Conservation (phyloP, 1,139 yeast species). For the Debaryomyces subglobosus region DNA sequence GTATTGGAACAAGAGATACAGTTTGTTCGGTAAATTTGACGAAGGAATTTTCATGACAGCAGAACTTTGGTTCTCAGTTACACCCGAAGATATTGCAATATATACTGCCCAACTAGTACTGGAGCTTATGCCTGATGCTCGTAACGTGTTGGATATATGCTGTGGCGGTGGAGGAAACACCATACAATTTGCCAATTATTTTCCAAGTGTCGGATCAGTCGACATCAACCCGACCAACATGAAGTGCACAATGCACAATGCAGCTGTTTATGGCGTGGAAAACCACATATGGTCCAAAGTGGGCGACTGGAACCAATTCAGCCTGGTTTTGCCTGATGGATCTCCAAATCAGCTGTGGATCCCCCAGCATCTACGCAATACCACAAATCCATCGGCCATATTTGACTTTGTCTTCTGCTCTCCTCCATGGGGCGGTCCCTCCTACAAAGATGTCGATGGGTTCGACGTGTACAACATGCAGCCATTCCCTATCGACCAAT, state of each 20-base stretch:
- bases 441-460: conserved; percentile 45
- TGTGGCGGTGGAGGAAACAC: conserved; percentile 98
- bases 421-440: conserved; percentile 98
- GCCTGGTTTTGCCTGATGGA: conserved; percentile 24
- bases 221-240: conserved; percentile 67
- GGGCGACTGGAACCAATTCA: conserved; percentile 61
- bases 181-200: conserved; percentile 72
- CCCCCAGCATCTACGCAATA: conserved; percentile 24
- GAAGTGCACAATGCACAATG: conserved; percentile 70
- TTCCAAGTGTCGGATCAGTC: conserved; percentile 62
- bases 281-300: conserved; percentile 49
- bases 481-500: conserved; percentile 54
- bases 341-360: conserved; percentile 30
- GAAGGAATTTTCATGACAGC: conserved; percentile 73
- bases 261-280: conserved; percentile 65
- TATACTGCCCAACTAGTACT: conserved; percentile 61
- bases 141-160: conserved; percentile 65
- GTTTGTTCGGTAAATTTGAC: conserved; percentile 61
- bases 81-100: conserved; percentile 77
- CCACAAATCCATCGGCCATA: conserved; percentile 20
- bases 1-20: conserved; percentile 64
- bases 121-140: conserved; percentile 42
- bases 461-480: conserved; percentile 49
- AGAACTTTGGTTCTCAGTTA: conserved; percentile 89
- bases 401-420: conserved; percentile 77